Evolutionary conservation across 2,329 filamentous ascomycete genomes (phyloP).

Genomic region (Claviceps quebecensis): DNA sequence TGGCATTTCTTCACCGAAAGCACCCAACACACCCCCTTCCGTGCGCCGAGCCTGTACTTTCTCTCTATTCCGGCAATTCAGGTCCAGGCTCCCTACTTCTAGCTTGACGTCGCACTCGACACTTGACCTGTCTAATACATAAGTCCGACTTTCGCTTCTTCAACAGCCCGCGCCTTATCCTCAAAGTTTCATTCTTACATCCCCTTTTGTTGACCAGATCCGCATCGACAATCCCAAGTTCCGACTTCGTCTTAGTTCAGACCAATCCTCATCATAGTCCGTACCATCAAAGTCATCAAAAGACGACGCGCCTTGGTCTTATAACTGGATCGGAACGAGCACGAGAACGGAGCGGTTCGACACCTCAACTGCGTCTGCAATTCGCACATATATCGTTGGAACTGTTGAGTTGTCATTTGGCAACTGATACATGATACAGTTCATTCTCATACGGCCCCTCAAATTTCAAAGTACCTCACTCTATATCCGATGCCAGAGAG

Average conservation of each 20-base stretch:
- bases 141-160: neutral
- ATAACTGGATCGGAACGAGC: neutral
- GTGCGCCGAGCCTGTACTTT: neutral
- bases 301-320: neutral
- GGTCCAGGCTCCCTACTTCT: neutral
- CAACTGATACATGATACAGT: constrained; percentile 17
- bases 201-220: neutral
- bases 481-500: too few species aligned
- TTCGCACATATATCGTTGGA: constrained; percentile 9
- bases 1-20: constrained; percentile 1
- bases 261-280: neutral
- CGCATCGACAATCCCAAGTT: neutral
- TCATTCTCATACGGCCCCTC: constrained; percentile 19
- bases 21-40: neutral
- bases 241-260: neutral
- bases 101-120: neutral
- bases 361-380: constrained; percentile 2
- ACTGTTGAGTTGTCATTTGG: constrained; percentile 22
- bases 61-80: neutral
- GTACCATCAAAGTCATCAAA: neutral
- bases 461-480: constrained; percentile 8
- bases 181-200: neutral
- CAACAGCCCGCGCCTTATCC: neutral
- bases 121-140: neutral
- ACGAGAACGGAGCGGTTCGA: neutral